Conservation (phyloP, 768 basidiomycete genomes). For the Leccinum sublutescens region DNA sequence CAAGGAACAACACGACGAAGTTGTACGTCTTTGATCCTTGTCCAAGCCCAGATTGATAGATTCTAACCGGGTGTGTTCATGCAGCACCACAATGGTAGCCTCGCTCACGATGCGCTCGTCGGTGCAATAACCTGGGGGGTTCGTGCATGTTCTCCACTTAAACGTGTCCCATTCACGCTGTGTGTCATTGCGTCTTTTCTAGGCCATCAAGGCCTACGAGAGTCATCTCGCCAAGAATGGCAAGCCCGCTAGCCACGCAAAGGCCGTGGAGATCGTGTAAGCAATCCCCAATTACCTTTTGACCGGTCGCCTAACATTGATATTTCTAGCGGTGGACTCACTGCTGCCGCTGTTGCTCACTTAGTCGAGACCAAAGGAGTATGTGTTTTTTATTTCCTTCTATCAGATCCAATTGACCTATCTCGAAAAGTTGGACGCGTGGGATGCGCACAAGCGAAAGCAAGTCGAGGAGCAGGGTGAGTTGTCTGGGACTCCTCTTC, state of each 20-base stretch:
- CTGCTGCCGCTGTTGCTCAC: constrained; percentile 2
- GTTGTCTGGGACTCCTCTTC: not conserved
- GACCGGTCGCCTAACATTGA: not conserved
- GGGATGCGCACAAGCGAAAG: constrained; percentile 1
- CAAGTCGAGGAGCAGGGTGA: not conserved
- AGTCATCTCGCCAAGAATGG: constrained; percentile 12
- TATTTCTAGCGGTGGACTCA: constrained; percentile 11
- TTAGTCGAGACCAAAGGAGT: constrained; percentile 23
- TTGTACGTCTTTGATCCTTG: constrained; percentile 4
- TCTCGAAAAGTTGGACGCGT: constrained; percentile 4
- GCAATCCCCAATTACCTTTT: not conserved
- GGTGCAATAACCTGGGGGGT: constrained; percentile 22
- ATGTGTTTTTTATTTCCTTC: not conserved
- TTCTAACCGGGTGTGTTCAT: not conserved
- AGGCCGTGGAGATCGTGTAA: constrained; percentile 23
- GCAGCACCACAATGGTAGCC: constrained; percentile 14
- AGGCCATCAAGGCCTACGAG: constrained; percentile 24
- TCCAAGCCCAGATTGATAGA: not conserved
- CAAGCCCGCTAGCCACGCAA: constrained; percentile 19
- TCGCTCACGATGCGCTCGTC: constrained; percentile 20
- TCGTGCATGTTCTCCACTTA: not conserved
- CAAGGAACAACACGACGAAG: not conserved
- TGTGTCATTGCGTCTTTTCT: not conserved
- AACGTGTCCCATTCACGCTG: not conserved
- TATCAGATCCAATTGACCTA: not conserved